Base-by-base conservation (phyloP, 169 alveolate genomes). In the Cryptosporidium felis region DNA sequence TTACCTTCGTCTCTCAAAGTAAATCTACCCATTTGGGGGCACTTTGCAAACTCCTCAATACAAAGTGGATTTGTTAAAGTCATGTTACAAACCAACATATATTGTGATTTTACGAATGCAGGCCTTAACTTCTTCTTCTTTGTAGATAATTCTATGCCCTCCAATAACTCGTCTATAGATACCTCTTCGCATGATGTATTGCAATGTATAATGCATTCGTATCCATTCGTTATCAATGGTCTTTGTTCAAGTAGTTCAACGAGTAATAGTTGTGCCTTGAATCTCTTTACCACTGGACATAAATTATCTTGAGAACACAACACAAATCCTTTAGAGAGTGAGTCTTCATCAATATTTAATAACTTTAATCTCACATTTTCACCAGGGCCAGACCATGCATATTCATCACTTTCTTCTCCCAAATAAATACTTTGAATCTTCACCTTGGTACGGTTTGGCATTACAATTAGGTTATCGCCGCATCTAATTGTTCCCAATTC, bases 1-100 rank as follows among this genome's bases (percentile, higher is more conserved):
- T 94, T 94, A 62, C 98, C 99, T 88, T 96, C 98, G 45, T 96
- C 99, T 47, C 99, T 91, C 53, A 97, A 92, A 16, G 99, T 96
- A 92, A 97, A 96, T 74, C 99, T 91, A 8, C 99, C 99, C 38
- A 97, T 88, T 80, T 96, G 97, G 34, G 96, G 94, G 32, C 96
- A 80, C 26, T 62, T 89, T 45, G 91, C 94, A 89, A 92, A 97
- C 47, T 93, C 94, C 85, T 96, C 99, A 81, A 96, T 66, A 60
- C 99, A 95, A 34, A 95, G 90, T 14, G 97, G 95, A 38, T 94
- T 82, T 9, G 93, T 82, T 47, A 95, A 49, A 8, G 62, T 10
- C 65, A 66, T 45, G 85, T 91, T 88, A 90, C 89, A 89, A 2
- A 56, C 28, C 67, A 90, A 92, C 91, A 91, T 94, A 82, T 91